Evolutionary conservation across 805 yeast genomes (phyloP).

Genomic region (Wickerhamiella brachini): DNA sequence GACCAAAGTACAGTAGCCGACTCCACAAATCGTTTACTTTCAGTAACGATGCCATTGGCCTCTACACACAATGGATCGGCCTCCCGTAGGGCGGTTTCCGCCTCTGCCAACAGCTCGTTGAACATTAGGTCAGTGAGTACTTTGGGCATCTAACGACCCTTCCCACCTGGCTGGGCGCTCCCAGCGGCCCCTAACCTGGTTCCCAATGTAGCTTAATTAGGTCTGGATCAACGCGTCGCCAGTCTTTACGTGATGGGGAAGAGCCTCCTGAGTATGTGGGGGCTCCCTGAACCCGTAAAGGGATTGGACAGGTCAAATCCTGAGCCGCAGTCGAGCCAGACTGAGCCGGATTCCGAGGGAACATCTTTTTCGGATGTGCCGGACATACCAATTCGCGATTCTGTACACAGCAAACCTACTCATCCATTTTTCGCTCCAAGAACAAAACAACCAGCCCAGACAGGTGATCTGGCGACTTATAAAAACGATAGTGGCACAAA

Average conservation of each 20-base stretch:
- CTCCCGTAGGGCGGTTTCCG: slow-evolving; percentile 33
- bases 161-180: too few relatives aligned
- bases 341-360: not conserved
- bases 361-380: not conserved
- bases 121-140: not conserved
- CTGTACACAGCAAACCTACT: not conserved
- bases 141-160: too few relatives aligned
- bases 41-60: slow-evolving; percentile 31
- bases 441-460: not conserved
- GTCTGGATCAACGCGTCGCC: not conserved
- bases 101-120: slow-evolving; percentile 22
- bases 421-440: not conserved
- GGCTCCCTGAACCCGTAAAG: not conserved
- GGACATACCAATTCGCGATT: not conserved
- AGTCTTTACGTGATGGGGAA: slow-evolving; percentile 2
- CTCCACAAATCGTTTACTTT: slow-evolving; percentile 27
- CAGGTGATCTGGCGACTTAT: not conserved
- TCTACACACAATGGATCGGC: slow-evolving; percentile 41
- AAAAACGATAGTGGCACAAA: too few relatives aligned
- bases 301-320: not conserved
- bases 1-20: slow-evolving; percentile 31
- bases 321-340: not conserved
- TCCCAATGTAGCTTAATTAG: not conserved
- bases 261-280: slow-evolving; percentile 6
- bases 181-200: not conserved